A percentile compares a stretch with the other conserved stretches of the same genome.
Evolutionary conservation across 2,329 filamentous ascomycete genomes (phyloP).

Genomic region (Ascochyta rabiei): DNA sequence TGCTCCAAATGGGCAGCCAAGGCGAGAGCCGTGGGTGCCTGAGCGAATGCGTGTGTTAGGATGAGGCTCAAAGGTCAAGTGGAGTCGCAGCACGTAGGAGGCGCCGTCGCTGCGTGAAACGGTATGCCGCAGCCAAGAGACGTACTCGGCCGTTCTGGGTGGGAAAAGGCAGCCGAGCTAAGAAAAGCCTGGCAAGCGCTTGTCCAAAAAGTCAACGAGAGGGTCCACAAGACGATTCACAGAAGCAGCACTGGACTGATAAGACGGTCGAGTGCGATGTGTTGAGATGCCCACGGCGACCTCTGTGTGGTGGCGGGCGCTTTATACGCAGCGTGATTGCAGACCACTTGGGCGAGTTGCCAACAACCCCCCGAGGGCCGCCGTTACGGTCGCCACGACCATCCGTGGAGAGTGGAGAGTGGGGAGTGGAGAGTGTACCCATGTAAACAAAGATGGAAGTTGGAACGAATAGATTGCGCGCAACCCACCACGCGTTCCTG

Average conservation of each 20-base stretch:
- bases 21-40: constrained; percentile 10
- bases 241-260: constrained; percentile 7
- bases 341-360: constrained; percentile 9
- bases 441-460: constrained; percentile 4
- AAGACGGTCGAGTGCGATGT: constrained; percentile 11
- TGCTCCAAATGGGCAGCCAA: constrained; percentile 25
- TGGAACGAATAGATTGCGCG: constrained; percentile 14
- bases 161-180: constrained; percentile 14
- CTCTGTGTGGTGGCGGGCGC: constrained; percentile 9
- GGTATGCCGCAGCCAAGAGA: constrained; percentile 26
- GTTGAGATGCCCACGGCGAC: constrained; percentile 12
- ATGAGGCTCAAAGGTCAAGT: constrained; percentile 25
- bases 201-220: constrained; percentile 9
- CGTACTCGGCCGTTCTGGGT: constrained; percentile 17
- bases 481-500: constrained; percentile 11
- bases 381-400: constrained; percentile 6
- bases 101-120: constrained; percentile 30
- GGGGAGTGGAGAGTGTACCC: constrained; percentile 7
- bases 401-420: constrained; percentile 10
- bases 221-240: constrained; percentile 15
- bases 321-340: constrained; percentile 11
- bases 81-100: constrained; percentile 25
- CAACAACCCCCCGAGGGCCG: constrained; percentile 9
- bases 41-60: constrained; percentile 12
- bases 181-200: constrained; percentile 15